These are phyloP conservation scores for Hypoxylon perforatum DNA, from an alignment of 495 filamentous ascomycete species.

Conservation along the genomic window DNA sequence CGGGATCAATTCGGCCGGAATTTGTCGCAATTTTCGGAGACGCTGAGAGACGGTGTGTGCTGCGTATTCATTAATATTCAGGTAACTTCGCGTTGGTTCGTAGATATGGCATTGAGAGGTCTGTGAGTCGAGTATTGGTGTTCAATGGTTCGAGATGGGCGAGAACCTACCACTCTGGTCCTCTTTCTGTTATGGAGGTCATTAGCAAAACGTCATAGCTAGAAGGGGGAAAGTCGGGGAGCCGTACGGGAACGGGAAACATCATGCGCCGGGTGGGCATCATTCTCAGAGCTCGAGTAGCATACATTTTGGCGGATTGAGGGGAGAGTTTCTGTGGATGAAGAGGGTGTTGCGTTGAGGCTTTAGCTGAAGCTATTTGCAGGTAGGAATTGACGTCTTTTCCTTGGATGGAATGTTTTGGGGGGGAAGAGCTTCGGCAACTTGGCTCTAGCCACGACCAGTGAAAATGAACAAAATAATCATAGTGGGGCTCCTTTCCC, in stretches of 20 bases:
- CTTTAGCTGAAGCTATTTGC: constrained; percentile 14
- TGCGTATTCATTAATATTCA: constrained; percentile 54
- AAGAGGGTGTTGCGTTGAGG: constrained; percentile 19
- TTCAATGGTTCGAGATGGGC: constrained; percentile 45
- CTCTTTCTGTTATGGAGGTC: constrained; percentile 72
- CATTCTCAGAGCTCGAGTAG: constrained; percentile 66
- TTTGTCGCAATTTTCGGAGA: constrained; percentile 83
- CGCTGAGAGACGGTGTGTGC: constrained; percentile 98
- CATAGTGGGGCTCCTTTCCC: constrained; percentile 33
- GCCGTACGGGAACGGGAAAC: constrained; percentile 83
- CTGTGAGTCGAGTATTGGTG: not conserved
- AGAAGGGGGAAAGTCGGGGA: constrained; percentile 8
- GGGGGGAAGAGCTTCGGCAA: constrained; percentile 31
- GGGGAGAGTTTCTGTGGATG: constrained; percentile 30
- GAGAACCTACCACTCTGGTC: constrained; percentile 80
- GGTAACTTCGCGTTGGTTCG: not conserved
- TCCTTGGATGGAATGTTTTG: constrained; percentile 25
- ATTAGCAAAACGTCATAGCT: constrained; percentile 44
- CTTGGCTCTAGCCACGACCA: constrained; percentile 36
- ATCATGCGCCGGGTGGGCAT: constrained; percentile 73
- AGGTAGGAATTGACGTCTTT: constrained; percentile 14
- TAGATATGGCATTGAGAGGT: constrained; percentile 12
- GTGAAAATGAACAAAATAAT: constrained; percentile 38
- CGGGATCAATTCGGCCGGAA: constrained; percentile 94
- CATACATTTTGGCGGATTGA: constrained; percentile 68